A percentile compares a stretch with the other conserved stretches of the same genome.
These are phyloP conservation scores for Metschnikowia aberdeeniae DNA, from an alignment of 805 yeast species.

Conservation along the genomic window DNA sequence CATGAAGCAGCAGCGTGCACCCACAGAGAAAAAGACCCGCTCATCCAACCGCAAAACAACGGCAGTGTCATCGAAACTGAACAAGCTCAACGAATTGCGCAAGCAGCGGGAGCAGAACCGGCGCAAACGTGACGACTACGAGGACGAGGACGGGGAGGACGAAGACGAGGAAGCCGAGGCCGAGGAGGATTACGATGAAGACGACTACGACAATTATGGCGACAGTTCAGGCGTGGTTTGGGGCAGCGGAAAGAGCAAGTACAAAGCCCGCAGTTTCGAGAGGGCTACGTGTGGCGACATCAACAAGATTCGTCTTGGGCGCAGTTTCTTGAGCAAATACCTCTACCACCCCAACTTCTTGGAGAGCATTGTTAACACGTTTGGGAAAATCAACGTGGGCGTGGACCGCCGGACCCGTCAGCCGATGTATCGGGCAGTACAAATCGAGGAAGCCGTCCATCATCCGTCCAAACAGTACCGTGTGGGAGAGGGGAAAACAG, in stretches of 20 bases:
- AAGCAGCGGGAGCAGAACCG: constrained; percentile 66
- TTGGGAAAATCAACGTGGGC: constrained; percentile 82
- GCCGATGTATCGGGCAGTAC: constrained; percentile 78
- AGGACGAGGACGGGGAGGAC: constrained; percentile 22
- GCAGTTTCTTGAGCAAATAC: constrained; percentile 67
- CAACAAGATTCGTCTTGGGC: constrained; percentile 71
- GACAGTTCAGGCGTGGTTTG: constrained; percentile 29
- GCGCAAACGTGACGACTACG: constrained; percentile 23
- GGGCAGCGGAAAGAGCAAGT: constrained; percentile 27
- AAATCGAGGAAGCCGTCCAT: constrained; percentile 60
- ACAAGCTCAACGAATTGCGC: constrained; percentile 67
- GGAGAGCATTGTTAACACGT: constrained; percentile 65
- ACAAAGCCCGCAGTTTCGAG: constrained; percentile 26
- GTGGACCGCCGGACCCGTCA: constrained; percentile 55
- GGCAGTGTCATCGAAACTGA: constrained; percentile 34
- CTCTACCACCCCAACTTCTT: constrained; percentile 82
- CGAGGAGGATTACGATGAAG: constrained; percentile 32
- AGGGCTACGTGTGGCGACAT: constrained; percentile 59
- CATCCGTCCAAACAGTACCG: constrained; percentile 40
- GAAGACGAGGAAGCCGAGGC: constrained; percentile 37
- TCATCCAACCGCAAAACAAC: constrained; percentile 29
- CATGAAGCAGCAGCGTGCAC: constrained; percentile 51
- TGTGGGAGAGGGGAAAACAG: constrained; percentile 41
- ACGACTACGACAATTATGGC: constrained; percentile 34
- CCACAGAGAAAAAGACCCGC: constrained; percentile 30